These are phyloP conservation scores for Leavenworthia alabamica DNA, from an alignment of 345 rosid species.

Conservation along the genomic window DNA sequence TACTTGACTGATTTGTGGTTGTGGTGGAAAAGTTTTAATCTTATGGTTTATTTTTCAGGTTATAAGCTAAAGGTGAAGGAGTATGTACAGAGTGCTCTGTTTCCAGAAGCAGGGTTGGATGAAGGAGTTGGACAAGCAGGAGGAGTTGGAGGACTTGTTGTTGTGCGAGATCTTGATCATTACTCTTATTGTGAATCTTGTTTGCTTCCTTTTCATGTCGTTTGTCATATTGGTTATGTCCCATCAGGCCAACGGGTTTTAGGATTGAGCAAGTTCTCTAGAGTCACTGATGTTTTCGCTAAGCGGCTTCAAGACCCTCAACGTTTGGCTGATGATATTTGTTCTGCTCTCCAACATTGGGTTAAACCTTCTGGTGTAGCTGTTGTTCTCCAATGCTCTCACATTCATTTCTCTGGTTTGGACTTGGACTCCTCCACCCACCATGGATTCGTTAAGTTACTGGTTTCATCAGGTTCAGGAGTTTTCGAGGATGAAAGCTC, in stretches of 20 bases:
- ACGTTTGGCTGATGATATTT: conserved; percentile 65
- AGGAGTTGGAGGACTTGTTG: conserved; percentile 84
- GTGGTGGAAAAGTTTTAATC: not conserved
- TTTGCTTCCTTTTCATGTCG: conserved; percentile 83
- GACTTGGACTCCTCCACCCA: conserved; percentile 39
- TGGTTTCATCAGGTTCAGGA: conserved; percentile 67
- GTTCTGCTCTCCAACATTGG: conserved; percentile 68
- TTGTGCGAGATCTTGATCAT: conserved; percentile 81
- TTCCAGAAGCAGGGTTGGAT: conserved; percentile 82
- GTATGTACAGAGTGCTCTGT: conserved; percentile 79
- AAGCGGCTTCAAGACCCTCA: conserved; percentile 87
- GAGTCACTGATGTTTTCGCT: conserved; percentile 81
- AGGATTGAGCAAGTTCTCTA: conserved; percentile 89
- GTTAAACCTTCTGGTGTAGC: conserved; percentile 86
- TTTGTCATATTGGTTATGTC: conserved; percentile 83
- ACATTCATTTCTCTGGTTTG: conserved; percentile 62
- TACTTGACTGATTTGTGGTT: not conserved
- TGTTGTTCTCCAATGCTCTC: conserved; percentile 72
- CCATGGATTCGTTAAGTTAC: conserved; percentile 46
- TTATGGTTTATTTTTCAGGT: conserved; percentile 39
- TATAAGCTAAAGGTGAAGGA: conserved; percentile 67
- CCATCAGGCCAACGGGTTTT: conserved; percentile 72
- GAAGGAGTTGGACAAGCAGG: conserved; percentile 70
- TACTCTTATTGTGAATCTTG: conserved; percentile 91
- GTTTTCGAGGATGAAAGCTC: conserved; percentile 57